Conservation (phyloP, 768 basidiomycete genomes). For the Fomitopsis serialis region DNA sequence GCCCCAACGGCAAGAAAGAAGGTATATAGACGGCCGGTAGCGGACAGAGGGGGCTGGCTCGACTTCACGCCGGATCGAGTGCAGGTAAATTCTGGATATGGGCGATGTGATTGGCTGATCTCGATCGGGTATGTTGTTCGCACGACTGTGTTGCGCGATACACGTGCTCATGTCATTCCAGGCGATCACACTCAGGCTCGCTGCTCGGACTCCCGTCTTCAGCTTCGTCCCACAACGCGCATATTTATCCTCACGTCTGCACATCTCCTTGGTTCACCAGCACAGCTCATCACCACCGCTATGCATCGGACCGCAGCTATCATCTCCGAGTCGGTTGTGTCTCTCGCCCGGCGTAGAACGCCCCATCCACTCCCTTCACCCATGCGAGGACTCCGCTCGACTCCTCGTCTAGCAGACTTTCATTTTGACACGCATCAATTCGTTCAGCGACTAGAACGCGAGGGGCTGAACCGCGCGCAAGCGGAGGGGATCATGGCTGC, state of each 20-base stretch:
- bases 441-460: slow-evolving; percentile 82
- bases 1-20: background rate
- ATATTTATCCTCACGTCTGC: background rate
- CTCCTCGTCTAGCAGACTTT: slow-evolving; percentile 38
- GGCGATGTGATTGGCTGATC: slow-evolving; percentile 11
- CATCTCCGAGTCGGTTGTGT: background rate
- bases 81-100: slow-evolving; percentile 14
- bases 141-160: slow-evolving; percentile 2
- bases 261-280: too few relatives aligned
- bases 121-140: background rate
- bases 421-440: slow-evolving; percentile 97
- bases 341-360: slow-evolving; percentile 1
- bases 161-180: slow-evolving; percentile 2
- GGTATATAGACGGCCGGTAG: background rate
- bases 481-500: slow-evolving; percentile 97
- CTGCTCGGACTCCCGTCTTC: background rate
- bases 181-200: background rate
- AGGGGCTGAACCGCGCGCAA: slow-evolving; percentile 86
- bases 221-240: background rate
- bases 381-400: slow-evolving; percentile 23
- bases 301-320: background rate
- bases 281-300: too few relatives aligned
- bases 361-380: slow-evolving; percentile 2
- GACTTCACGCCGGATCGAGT: too few relatives aligned
- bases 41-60: too few relatives aligned